phyloP scores from a whole-genome alignment of 106 monocot species.

The Narthecium ossifragum region DNA sequence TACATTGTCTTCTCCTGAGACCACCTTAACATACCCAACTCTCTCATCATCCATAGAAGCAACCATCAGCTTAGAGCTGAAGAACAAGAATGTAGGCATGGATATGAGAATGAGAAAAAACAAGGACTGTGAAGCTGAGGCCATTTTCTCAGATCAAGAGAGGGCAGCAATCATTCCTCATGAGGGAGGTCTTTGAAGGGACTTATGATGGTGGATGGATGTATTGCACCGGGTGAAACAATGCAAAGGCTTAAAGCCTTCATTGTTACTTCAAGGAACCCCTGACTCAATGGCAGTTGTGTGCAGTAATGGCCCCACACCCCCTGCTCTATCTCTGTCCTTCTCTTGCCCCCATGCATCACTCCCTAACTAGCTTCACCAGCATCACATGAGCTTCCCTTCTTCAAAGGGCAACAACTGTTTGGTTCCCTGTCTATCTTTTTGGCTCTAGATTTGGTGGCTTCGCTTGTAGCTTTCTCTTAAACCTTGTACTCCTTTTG shows the following conservation, averaged over 20 bases:
- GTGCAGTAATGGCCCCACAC: too few species aligned
- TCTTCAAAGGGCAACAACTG: background rate
- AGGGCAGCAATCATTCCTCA: background rate
- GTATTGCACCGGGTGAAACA: background rate
- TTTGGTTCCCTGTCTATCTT: background rate
- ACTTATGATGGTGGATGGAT: background rate
- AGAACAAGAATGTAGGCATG: background rate
- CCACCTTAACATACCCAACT: too few species aligned
- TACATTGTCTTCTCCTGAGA: too few species aligned
- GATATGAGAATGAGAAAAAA: background rate
- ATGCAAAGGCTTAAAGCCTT: constrained; percentile 7
- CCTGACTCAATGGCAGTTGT: background rate
- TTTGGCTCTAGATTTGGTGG: too few species aligned
- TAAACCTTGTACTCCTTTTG: background rate
- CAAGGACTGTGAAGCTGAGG: background rate
- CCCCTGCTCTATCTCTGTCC: background rate
- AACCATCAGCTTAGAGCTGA: background rate
- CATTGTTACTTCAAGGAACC: constrained; percentile 13
- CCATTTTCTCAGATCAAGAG: background rate
- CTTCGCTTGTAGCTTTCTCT: too few species aligned
- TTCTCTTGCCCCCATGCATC: background rate
- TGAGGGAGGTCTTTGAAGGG: background rate
- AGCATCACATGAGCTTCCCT: background rate
- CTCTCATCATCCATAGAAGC: too few species aligned
- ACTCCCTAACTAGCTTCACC: background rate